A percentile compares a stretch with the other conserved stretches of the same genome.
Conservation (phyloP, 495 filamentous ascomycete species). For the Penicillium daleae region DNA sequence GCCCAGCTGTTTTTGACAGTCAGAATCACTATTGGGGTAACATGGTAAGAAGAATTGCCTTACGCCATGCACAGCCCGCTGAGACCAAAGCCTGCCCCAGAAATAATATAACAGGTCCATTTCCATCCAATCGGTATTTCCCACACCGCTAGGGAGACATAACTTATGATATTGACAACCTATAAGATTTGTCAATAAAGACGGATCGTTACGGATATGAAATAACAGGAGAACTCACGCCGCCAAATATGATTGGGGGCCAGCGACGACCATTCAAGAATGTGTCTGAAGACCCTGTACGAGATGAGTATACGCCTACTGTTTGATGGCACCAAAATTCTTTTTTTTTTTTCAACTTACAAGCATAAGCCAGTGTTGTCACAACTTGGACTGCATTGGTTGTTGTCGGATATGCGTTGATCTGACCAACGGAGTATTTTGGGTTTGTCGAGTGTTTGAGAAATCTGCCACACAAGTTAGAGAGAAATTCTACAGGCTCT, state of each 20-base stretch:
- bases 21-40: not conserved
- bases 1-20: constrained; percentile 44
- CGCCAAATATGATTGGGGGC: constrained; percentile 58
- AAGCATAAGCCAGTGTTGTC: constrained; percentile 51
- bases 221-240: constrained; percentile 27
- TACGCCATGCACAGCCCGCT: constrained; percentile 51
- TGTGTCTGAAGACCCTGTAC: constrained; percentile 51
- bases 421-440: constrained; percentile 42
- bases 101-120: constrained; percentile 48
- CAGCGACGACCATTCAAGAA: constrained; percentile 57
- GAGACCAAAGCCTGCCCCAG: constrained; percentile 41
- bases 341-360: constrained; percentile 24
- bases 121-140: constrained; percentile 49
- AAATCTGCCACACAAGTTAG: constrained; percentile 25
- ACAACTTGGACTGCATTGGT: constrained; percentile 52
- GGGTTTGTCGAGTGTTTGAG: constrained; percentile 45
- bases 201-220: not conserved
- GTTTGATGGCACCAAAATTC: too few species aligned
- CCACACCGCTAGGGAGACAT: constrained; percentile 47
- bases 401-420: constrained; percentile 52
- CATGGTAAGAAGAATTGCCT: constrained; percentile 7
- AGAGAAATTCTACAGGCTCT: not conserved
- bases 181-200: constrained; percentile 12
- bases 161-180: constrained; percentile 46
- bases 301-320: constrained; percentile 14